Base-by-base conservation (phyloP, 2,329 filamentous ascomycete genomes). In the Fusarium beomiforme region DNA sequence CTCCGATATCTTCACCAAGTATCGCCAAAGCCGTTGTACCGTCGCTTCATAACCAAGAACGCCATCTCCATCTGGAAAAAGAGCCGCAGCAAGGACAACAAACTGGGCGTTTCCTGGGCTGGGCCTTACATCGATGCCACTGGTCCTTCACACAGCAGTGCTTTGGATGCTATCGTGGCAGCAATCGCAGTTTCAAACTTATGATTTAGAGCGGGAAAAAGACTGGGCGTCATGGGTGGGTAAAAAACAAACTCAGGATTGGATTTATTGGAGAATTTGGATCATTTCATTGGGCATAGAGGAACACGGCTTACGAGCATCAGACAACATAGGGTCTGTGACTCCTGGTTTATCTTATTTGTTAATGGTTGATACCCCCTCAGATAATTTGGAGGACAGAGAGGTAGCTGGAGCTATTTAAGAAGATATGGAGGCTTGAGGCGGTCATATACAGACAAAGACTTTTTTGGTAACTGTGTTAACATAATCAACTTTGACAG, bases 81-180 rank as follows among this genome's bases (percentile, higher is more conserved):
- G 50, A 83, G 89, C 76, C 85, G 89, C 26, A 82, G 87, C 63
- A 73, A 78, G 17, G 79, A 80, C 3, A 84, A 86, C 71, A 80
- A 84, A 75, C 79, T 93, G 17, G 89, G 91, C 23, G 81, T 91
- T 4, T 82, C 87, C n/a, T 93, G 91, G 91, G 83, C 85, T 2
- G 91, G 90, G 0, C 90, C 91, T 0, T 87, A 87, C 41, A 75
- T 80, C 6, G 77, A 77, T 2, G 83, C 85, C 41, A 86, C 84
- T 3, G 88, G 90, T 3, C 84, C 86, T 50, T 88, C 89, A 24
- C 91, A 93, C 47, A 88, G 87, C 75, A 89, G 88, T 21, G 91
- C 89, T 1, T 80, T 93, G 79, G 91, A 93, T 79, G 87, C 85
- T 37, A 80, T 93, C 33, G 88, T 93, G 64, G 91, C 89, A 31